A percentile compares a stretch with the other conserved stretches of the same genome.
Evolutionary conservation across 495 filamentous ascomycete species (phyloP).

Genomic region (Acidiella bohemica): DNA sequence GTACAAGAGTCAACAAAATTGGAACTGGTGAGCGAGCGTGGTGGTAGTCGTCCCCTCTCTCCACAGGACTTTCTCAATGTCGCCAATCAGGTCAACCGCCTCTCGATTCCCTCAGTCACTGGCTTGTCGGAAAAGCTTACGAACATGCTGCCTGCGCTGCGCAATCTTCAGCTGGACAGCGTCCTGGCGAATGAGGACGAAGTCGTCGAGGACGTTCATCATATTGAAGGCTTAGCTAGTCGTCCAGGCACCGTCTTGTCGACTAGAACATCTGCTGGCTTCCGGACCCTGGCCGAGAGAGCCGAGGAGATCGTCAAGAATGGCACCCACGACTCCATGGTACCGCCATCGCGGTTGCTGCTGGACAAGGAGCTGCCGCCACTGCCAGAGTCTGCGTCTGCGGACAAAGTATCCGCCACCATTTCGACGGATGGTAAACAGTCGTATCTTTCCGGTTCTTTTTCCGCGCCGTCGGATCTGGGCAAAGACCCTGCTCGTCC

Average conservation of each 20-base stretch:
- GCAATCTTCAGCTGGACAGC: constrained; percentile 19
- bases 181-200: constrained; percentile 15
- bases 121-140: constrained; percentile 28
- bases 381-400: constrained; percentile 14
- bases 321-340: constrained; percentile 18
- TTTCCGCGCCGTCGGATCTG: constrained; percentile 15
- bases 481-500: constrained; percentile 11
- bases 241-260: constrained; percentile 15
- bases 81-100: constrained; percentile 25
- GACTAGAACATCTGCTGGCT: constrained; percentile 18
- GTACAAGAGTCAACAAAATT: constrained; percentile 11
- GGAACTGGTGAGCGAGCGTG: constrained; percentile 1
- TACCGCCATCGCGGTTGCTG: constrained; percentile 1
- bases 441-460: constrained; percentile 15
- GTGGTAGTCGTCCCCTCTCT: constrained; percentile 18
- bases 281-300: constrained; percentile 18
- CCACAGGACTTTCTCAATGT: constrained; percentile 23
- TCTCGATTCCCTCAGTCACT: constrained; percentile 27
- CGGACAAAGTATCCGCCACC: constrained; percentile 13
- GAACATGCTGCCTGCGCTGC: constrained; percentile 25
- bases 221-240: constrained; percentile 18
- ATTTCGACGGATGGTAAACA: constrained; percentile 7
- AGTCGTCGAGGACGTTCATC: no score
- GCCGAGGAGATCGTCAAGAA: constrained; percentile 20
- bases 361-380: constrained; percentile 19